Evolutionary conservation across 2,329 filamentous ascomycete genomes (phyloP), one percentile per base, ranked within the genome.

Genomic region (Nigrograna mackinnonii): DNA sequence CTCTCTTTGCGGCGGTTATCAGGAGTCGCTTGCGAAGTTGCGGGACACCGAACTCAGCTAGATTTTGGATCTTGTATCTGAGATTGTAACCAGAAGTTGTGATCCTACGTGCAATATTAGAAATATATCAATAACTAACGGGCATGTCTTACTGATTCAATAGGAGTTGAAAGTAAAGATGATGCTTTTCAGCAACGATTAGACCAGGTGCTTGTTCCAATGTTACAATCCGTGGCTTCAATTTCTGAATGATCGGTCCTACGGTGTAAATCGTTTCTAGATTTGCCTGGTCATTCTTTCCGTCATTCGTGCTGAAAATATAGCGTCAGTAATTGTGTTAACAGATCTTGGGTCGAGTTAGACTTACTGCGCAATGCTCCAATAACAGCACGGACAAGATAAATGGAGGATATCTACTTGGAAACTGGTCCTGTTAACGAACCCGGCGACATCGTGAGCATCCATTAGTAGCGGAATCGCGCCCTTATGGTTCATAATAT

Each of bases 1-100:
- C 62, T 1, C 45, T 12, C 16, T 17, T 47, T 5, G 63, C 56
- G 7, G 46, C 58, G n/a, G 65, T 50, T 12, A 67, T 44, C 0
- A 67, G 20, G 1, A 67, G 44, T 0, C 64, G 53, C n/a, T 49
- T 53, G 1, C 64, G 54, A 1, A 41, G 39, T 31, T 67, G 63
- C 0, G 50, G 45, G 0, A 67, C n/a, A 2, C 60, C 61, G 14
- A 48, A 56, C 5, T 47, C 35, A 1, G 54, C 41, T 2, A 57
- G 17, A 16, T 66, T 39, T 3, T 42, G 31, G 0, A 62, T 39
- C 7, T 47, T 52, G 14, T 57, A 67, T 0, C 59, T 38, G 0
- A 66, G 16, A 19, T 63, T 44, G 22, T 66, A 67, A 0, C 60
- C 58, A 1, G 39, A 42, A n/a, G n/a, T n/a, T n/a, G n/a, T n/a